Percentiles rank a stretch among this genome's conserved stretches.
These are phyloP conservation scores for Nemania sp. DNA, from an alignment of 2,329 filamentous ascomycete species.

Conservation along the genomic window DNA sequence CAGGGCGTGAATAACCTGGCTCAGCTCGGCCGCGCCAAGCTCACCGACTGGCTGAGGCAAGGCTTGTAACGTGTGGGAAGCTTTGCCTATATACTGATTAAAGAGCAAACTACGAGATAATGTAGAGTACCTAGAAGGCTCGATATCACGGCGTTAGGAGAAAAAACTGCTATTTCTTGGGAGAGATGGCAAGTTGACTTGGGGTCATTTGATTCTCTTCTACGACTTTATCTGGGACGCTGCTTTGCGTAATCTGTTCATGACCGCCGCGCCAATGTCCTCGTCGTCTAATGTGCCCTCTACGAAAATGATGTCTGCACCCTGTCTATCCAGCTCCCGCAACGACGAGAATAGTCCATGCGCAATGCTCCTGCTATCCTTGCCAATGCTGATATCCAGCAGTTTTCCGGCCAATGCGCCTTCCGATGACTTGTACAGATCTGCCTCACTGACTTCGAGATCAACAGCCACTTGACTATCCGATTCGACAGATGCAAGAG, in stretches of 20 bases:
- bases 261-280: conserved; percentile 83
- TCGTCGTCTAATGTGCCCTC: conserved; percentile 82
- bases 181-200: conserved; percentile 30
- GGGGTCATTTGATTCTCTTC: conserved; percentile 37
- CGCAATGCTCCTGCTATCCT: conserved; percentile 73
- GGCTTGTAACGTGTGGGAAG: conserved; percentile 59
- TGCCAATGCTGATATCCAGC: conserved; percentile 75
- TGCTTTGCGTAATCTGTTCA: conserved; percentile 81
- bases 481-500: conserved; percentile 28
- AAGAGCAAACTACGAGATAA: conserved; percentile 21
- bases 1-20: conserved; percentile 93
- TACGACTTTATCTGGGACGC: conserved; percentile 63
- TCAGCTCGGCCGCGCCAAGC: conserved; percentile 88
- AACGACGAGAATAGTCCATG: conserved; percentile 86
- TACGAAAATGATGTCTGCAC: conserved; percentile 83
- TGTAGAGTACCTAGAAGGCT: conserved; percentile 31
- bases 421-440: conserved; percentile 42
- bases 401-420: conserved; percentile 45
- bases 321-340: conserved; percentile 77
- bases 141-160: conserved; percentile 36
- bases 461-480: conserved; percentile 34
- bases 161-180: conserved; percentile 33
- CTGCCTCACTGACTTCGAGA: conserved; percentile 46
- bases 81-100: background rate
- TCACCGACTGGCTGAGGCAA: conserved; percentile 88